These are phyloP conservation scores for Coemansia sp. DNA, from an alignment of 192 early-diverging fungal species.

Conservation along the genomic window DNA sequence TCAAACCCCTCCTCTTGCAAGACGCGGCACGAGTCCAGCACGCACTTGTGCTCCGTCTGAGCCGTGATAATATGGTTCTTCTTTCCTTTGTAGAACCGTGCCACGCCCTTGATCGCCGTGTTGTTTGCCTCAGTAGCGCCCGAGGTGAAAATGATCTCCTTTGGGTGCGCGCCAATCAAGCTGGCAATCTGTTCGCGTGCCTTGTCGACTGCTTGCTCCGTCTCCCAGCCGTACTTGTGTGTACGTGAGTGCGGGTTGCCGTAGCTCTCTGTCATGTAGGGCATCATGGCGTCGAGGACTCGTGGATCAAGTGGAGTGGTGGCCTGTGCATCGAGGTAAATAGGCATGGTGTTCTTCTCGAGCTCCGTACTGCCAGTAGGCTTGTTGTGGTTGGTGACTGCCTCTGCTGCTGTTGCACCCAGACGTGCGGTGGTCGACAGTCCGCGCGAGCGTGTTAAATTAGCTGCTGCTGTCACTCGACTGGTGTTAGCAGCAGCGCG, in stretches of 20 bases:
- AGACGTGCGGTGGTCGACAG: conserved; percentile 33
- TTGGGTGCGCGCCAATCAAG: conserved; percentile 90
- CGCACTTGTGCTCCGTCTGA: conserved; percentile 99
- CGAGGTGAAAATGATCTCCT: conserved; percentile 96
- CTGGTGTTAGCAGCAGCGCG: conserved; percentile 15
- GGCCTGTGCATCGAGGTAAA: conserved; percentile 95
- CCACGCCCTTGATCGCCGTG: conserved; percentile 90
- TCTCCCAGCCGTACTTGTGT: conserved; percentile 97
- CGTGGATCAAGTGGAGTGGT: conserved; percentile 93
- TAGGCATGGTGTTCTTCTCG: conserved; percentile 59
- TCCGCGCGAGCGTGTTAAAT: conserved; percentile 10
- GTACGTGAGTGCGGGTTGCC: conserved; percentile 98
- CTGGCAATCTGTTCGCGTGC: conserved; percentile 87
- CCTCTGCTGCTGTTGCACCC: conserved; percentile 18
- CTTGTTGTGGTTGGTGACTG: conserved; percentile 50
- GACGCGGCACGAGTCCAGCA: conserved; percentile 95
- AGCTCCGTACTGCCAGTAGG: conserved; percentile 19
- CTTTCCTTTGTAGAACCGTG: conserved; percentile 90
- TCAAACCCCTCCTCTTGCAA: conserved; percentile 95
- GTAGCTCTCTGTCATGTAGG: conserved; percentile 87
- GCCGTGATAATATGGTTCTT: conserved; percentile 97
- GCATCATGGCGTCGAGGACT: conserved; percentile 92
- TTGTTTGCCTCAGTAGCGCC: conserved; percentile 99
- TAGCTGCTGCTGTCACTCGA: background rate
- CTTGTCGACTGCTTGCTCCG: conserved; percentile 84